Base-by-base conservation (phyloP, 1,284 basidiomycete species). In the Malassezia pachydermatis region DNA sequence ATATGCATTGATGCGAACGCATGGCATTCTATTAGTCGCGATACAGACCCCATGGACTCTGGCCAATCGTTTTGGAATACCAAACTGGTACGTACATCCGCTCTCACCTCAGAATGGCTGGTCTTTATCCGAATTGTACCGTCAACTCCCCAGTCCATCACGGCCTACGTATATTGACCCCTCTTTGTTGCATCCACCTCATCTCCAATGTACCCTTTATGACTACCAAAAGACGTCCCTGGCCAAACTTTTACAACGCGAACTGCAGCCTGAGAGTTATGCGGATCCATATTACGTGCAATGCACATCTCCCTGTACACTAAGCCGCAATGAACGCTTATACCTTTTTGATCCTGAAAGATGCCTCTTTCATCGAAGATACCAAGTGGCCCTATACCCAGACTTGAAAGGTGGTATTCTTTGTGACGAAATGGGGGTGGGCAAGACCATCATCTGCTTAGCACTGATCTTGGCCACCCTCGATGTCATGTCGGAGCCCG, bases 391-490 rank as follows among this genome's bases (percentile, higher is more conserved):
- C 13, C 7, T 24, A 9, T 48, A 45, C 27, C 33, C 36, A 2
- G 54, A 56, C 45, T 10, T 51, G 7, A 24, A 30, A 42, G 57
- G 57, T 1, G 57, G 57, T 11, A 41, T 59, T 20, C 29, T 59
- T 3, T 48, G 55, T 25, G 57, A 59, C 25, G 54, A 54, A 32
- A 59, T 59, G 55, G 57, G 57, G 13, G 48, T 42, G 9, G 57
- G 57, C 9, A 59, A 59, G 47, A 59, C 57, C 8, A 30, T 58
- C 13, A 34, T 53, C 4, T 48, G 47, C 14, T 24, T 59, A 11
- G 41, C 51, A 9, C 42, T 59, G 5, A 51, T 58, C 20, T 37
- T 58, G 1, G 28, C n/a, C 10, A 59, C 48, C 2, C 19, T 50
- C 6, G 13, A 47, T n/a, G 27, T 51, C 7, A 27, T 55, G 16